phyloP scores from a whole-genome alignment of 371 early-diverging fungal genomes.

The Nosema granulosis region DNA sequence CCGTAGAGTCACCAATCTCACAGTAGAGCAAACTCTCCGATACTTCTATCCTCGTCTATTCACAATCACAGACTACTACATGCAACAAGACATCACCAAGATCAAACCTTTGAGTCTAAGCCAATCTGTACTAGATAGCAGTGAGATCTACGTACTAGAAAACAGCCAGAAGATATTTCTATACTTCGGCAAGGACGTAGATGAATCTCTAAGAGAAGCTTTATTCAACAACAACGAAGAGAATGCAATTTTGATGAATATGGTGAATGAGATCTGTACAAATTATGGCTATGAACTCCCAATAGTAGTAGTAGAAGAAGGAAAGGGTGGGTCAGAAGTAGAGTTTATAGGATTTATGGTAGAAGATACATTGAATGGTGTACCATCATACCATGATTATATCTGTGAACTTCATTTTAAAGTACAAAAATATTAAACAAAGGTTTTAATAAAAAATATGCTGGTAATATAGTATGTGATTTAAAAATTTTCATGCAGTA shows the following conservation, averaged over 20 bases:
- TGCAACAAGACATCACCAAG: conserved; percentile 37
- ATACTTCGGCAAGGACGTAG: conserved; percentile 64
- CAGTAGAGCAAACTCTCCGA: conserved; percentile 60
- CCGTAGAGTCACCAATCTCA: conserved; percentile 21
- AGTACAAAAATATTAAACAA: conserved; percentile 24
- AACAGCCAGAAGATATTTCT: conserved; percentile 55
- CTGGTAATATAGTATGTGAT: too few relatives aligned
- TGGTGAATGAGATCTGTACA: conserved; percentile 37
- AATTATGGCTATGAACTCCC: conserved; percentile 29
- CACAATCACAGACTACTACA: conserved; percentile 61
- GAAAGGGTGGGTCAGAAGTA: conserved; percentile 27
- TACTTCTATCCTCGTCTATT: conserved; percentile 66
- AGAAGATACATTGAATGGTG: conserved; percentile 46
- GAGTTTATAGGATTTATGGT: conserved; percentile 46
- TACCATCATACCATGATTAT: conserved; percentile 34
- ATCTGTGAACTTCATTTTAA: conserved; percentile 46
- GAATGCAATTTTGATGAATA: conserved; percentile 15
- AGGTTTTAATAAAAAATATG: too few relatives aligned
- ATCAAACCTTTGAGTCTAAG: conserved; percentile 53
- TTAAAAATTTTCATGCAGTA: too few relatives aligned
- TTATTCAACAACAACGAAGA: conserved; percentile 44
- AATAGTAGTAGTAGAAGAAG: conserved; percentile 40
- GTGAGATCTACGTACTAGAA: conserved; percentile 66
- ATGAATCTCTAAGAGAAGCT: conserved; percentile 35
- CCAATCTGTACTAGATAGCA: conserved; percentile 38